These are phyloP conservation scores for maize (Zea mays) DNA, from an alignment of 176 grass and related monocot species.

Conservation along the genomic window Zm-B73-REFERENCE-NAM-5.0 NC_050105.1:138823501-138824000, in stretches of 20 bases:
- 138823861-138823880: background rate
- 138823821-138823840: background rate
- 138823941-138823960: background rate
- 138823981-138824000: too few species aligned
- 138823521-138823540: background rate
- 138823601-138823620: too few species aligned
- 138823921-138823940: background rate
- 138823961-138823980: too few species aligned
- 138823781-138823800: background rate
- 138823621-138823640: too few species aligned
- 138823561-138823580: too few species aligned
- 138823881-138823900: background rate
- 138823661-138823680: too few species aligned
- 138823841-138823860: background rate
- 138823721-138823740: too few species aligned
- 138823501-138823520: background rate
- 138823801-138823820: background rate
- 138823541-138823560: too few species aligned
- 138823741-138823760: too few species aligned
- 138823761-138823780: background rate
- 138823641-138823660: too few species aligned
- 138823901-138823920: background rate
- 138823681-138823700: background rate
- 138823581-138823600: too few species aligned
- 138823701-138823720: too few species aligned